Evolutionary conservation across 1,139 yeast species (phyloP).

Genomic region (Scheffersomyces segobiensis): DNA sequence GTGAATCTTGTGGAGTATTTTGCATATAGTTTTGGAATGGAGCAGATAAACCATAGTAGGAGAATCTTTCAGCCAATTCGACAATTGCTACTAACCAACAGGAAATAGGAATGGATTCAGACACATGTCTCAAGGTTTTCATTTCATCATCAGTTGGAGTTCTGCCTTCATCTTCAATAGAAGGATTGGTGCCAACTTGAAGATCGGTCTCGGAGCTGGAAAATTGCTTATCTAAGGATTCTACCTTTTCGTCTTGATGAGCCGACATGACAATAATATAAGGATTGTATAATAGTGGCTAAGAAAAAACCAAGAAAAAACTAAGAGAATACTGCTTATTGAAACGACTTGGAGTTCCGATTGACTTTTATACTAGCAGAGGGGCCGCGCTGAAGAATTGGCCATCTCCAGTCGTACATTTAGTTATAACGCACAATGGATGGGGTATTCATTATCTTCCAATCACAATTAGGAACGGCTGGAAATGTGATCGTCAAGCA

Average conservation of each 20-base stretch:
- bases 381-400: neutral
- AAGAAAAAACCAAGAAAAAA: neutral
- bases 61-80: slow-evolving; percentile 80
- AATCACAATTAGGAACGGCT: neutral
- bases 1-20: slow-evolving; percentile 42
- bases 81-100: slow-evolving; percentile 78
- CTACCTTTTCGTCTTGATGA: neutral
- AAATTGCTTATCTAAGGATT: neutral
- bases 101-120: slow-evolving; percentile 39
- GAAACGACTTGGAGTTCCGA: neutral
- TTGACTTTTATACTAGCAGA: neutral
- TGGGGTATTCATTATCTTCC: neutral
- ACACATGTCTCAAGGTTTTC: slow-evolving; percentile 41
- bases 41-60: slow-evolving; percentile 79
- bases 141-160: slow-evolving; percentile 41
- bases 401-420: neutral
- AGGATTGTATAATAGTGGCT: neutral
- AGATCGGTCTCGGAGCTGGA: neutral
- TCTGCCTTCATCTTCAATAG: slow-evolving; percentile 19
- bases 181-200: neutral
- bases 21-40: slow-evolving; percentile 82
- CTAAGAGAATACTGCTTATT: neutral
- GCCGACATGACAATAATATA: neutral
- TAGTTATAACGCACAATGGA: neutral
- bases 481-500: neutral